Evolutionary conservation across 805 yeast genomes (phyloP).

Genomic region (Yamadazyma kitorensis): DNA sequence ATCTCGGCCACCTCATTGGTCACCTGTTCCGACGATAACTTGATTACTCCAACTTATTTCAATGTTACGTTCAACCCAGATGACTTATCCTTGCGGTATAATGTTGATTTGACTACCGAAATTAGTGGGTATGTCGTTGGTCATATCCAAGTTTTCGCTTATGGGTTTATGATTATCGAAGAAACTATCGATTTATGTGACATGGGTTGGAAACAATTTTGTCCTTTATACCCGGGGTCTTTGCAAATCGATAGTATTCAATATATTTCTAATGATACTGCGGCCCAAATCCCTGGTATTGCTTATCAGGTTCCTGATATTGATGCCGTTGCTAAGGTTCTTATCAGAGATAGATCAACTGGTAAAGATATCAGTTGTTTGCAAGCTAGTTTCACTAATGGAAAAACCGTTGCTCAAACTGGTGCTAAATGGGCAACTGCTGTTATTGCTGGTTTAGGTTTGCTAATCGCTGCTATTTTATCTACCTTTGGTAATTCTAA

Average conservation of each 20-base stretch:
- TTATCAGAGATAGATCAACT: slow-evolving; percentile 38
- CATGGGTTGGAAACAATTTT: slow-evolving; percentile 78
- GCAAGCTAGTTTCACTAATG: slow-evolving; percentile 71
- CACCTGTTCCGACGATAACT: slow-evolving; percentile 78
- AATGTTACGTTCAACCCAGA: slow-evolving; percentile 76
- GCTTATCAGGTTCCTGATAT: slow-evolving; percentile 86
- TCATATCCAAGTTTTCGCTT: slow-evolving; percentile 73
- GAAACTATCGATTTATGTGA: slow-evolving; percentile 60
- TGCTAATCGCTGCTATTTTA: slow-evolving; percentile 75
- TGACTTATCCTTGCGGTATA: slow-evolving; percentile 62
- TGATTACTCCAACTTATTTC: slow-evolving; percentile 69
- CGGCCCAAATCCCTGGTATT: slow-evolving; percentile 69
- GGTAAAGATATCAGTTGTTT: slow-evolving; percentile 63
- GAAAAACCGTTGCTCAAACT: slow-evolving; percentile 74
- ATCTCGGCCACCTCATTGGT: slow-evolving; percentile 72
- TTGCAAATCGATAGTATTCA: slow-evolving; percentile 72
- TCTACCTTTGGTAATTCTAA: slow-evolving; percentile 84
- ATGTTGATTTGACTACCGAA: slow-evolving; percentile 66
- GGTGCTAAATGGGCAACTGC: slow-evolving; percentile 95
- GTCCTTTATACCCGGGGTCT: slow-evolving; percentile 82
- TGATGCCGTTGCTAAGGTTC: slow-evolving; percentile 71
- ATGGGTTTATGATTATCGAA: slow-evolving; percentile 72
- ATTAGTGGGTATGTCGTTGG: slow-evolving; percentile 68
- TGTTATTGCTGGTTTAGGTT: slow-evolving; percentile 82
- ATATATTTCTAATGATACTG: slow-evolving; percentile 51